These are phyloP conservation scores for Drechslerella coelobrocha DNA, from an alignment of 2,329 filamentous ascomycete species.

Conservation along the genomic window DNA sequence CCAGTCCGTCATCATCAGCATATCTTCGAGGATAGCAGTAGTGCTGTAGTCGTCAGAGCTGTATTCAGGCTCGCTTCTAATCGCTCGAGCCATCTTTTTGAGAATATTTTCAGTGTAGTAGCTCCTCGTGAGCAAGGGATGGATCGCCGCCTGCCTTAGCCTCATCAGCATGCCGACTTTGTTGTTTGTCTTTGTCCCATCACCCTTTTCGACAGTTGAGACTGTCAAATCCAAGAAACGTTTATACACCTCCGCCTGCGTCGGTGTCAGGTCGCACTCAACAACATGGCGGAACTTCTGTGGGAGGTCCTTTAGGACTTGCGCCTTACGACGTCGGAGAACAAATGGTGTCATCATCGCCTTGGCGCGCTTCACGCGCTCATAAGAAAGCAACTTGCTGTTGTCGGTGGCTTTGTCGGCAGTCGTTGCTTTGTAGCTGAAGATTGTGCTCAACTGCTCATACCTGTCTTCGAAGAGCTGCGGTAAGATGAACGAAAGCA, in stretches of 20 bases:
- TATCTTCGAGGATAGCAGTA: slow-evolving; percentile 65
- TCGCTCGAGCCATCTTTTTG: slow-evolving; percentile 76
- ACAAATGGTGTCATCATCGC: slow-evolving; percentile 96
- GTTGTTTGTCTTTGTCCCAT: slow-evolving; percentile 64
- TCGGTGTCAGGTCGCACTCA: slow-evolving; percentile 77
- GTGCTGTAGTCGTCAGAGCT: slow-evolving; percentile 59
- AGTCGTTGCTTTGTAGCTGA: slow-evolving; percentile 88
- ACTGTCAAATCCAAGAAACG: slow-evolving; percentile 70
- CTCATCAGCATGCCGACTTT: slow-evolving; percentile 76
- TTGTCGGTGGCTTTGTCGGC: slow-evolving; percentile 74
- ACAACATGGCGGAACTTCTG: slow-evolving; percentile 78
- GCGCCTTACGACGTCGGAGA: slow-evolving; percentile 87
- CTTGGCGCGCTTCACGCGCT: slow-evolving; percentile 83
- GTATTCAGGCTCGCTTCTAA: slow-evolving; percentile 71
- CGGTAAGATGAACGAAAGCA: slow-evolving; percentile 94
- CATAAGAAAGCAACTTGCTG: slow-evolving; percentile 81
- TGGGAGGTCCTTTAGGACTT: slow-evolving; percentile 83
- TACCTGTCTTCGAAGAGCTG: slow-evolving; percentile 77
- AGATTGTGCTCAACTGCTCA: slow-evolving; percentile 82
- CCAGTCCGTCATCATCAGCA: slow-evolving; percentile 67
- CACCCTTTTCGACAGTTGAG: slow-evolving; percentile 68
- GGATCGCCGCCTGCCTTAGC: slow-evolving; percentile 88
- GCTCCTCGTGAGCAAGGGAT: slow-evolving; percentile 84
- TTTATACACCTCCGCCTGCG: slow-evolving; percentile 77
- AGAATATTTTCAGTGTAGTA: slow-evolving; percentile 79